Conservation (phyloP, 1,284 basidiomycete genomes). For the Tilletia caries region DNA sequence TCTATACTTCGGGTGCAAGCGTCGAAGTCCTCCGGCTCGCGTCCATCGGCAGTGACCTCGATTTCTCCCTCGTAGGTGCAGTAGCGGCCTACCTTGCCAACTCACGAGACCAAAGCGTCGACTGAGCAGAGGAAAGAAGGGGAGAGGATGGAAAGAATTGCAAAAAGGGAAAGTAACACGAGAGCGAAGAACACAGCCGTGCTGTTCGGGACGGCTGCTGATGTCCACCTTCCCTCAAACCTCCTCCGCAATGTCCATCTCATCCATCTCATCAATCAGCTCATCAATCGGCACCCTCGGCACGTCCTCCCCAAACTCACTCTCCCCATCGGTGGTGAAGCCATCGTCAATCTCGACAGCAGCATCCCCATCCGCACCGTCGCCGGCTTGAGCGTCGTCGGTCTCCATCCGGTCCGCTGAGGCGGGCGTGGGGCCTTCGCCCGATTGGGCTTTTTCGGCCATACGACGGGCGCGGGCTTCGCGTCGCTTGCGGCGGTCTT, state of each 20-base stretch:
- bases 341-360: constrained; percentile 51
- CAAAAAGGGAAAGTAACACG: no score
- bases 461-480: constrained; percentile 36
- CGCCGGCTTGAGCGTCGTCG: constrained; percentile 49
- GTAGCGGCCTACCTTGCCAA: no score
- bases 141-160: no score
- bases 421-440: not conserved
- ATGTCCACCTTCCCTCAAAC: no score
- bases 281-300: constrained; percentile 67
- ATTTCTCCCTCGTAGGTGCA: no score
- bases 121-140: no score
- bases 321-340: constrained; percentile 54
- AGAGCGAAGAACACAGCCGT: no score
- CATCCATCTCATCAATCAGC: constrained; percentile 84
- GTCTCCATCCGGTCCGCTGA: constrained; percentile 56
- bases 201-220: no score
- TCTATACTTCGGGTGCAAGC: no score
- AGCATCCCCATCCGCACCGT: constrained; percentile 46
- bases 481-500: constrained; percentile 55
- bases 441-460: constrained; percentile 14
- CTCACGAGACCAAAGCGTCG: no score
- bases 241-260: constrained; percentile 10
- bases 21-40: no score
- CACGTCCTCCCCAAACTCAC: constrained; percentile 67
- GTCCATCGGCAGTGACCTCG: no score